Percentiles rank a stretch among this genome's conserved stretches.
Conservation (phyloP, 2,329 filamentous ascomycete species). For the Pestalotiopsis sp. region DNA sequence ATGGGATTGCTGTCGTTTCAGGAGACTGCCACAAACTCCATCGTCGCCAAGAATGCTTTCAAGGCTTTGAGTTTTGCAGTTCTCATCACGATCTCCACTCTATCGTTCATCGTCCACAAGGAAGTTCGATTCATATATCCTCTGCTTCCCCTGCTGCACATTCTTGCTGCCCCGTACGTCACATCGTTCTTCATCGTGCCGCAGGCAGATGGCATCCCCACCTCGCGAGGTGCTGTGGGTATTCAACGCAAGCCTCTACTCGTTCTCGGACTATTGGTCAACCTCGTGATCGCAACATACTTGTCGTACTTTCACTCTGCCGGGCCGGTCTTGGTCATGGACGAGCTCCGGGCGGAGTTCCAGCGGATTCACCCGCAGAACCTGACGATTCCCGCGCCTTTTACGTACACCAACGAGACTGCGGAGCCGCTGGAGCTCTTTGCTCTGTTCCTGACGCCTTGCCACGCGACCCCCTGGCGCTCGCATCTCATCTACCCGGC, state of each 20-base stretch:
- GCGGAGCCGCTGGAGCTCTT: slow-evolving; percentile 52
- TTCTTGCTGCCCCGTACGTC: slow-evolving; percentile 73
- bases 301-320: slow-evolving; percentile 77
- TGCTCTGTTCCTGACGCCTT: slow-evolving; percentile 88
- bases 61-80: slow-evolving; percentile 61
- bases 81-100: slow-evolving; percentile 58
- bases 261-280: slow-evolving; percentile 61
- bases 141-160: slow-evolving; percentile 81
- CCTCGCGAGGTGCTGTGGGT: slow-evolving; percentile 29
- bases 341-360: slow-evolving; percentile 76
- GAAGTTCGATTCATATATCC: slow-evolving; percentile 98
- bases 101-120: slow-evolving; percentile 89
- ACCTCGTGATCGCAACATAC: slow-evolving; percentile 73
- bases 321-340: slow-evolving; percentile 74
- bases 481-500: slow-evolving; percentile 78
- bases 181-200: slow-evolving; percentile 64
- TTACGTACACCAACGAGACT: slow-evolving; percentile 24
- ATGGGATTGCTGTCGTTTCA: slow-evolving; percentile 60
- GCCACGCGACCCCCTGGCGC: slow-evolving; percentile 95
- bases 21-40: slow-evolving; percentile 35
- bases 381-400: slow-evolving; percentile 31
- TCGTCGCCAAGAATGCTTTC: slow-evolving; percentile 43
- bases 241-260: slow-evolving; percentile 59
- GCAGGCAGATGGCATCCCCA: slow-evolving; percentile 25
- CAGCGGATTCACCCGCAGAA: slow-evolving; percentile 55